A percentile compares a stretch with the other conserved stretches of the same genome.
Evolutionary conservation across 441 rosid species (phyloP).

Genomic region (Syzygium malaccense): DNA sequence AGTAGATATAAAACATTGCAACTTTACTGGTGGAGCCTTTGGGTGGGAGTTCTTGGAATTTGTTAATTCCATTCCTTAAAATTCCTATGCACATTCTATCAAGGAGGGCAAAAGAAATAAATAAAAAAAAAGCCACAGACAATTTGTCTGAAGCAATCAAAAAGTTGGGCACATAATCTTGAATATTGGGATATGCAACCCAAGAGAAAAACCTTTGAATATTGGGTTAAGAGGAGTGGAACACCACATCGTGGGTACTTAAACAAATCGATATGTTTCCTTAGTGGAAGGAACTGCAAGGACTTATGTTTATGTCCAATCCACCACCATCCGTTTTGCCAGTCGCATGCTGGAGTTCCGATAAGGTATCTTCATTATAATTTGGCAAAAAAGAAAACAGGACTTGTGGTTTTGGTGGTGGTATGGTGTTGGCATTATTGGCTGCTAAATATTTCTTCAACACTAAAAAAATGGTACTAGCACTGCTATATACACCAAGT

Average conservation of each 20-base stretch:
- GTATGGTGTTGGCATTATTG: neutral
- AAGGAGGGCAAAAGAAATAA: neutral
- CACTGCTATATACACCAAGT: neutral
- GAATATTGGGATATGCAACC: neutral
- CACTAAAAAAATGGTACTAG: neutral
- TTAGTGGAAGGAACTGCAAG: neutral
- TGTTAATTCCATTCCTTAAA: neutral
- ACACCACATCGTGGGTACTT: conserved; percentile 13
- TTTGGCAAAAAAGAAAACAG: neutral
- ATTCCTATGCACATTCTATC: neutral
- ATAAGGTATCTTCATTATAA: neutral
- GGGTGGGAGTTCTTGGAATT: conserved; percentile 7
- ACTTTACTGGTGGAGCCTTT: conserved; percentile 17
- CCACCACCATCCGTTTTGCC: neutral
- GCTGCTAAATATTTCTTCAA: neutral
- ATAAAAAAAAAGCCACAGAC: neutral
- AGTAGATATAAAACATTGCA: conserved; percentile 11
- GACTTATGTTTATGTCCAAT: neutral
- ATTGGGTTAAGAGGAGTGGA: conserved; percentile 5
- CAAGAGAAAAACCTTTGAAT: neutral
- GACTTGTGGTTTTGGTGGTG: neutral
- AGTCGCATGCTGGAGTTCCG: neutral
- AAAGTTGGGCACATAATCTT: neutral
- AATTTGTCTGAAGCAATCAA: neutral
- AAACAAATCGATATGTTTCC: neutral